Conservation (phyloP, 78 protist genomes). For the Cavenderia fasciculata region DNA sequence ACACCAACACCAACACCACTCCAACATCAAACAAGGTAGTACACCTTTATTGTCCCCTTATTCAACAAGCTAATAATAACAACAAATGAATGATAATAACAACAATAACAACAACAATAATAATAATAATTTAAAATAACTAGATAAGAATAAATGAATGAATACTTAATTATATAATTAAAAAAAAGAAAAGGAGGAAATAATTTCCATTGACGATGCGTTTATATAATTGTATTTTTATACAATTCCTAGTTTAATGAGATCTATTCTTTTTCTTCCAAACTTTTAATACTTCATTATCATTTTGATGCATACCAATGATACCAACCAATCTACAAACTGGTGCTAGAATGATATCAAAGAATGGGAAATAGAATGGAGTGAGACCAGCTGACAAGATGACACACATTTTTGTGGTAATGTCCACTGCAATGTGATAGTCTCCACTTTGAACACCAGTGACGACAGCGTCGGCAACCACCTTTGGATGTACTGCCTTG, state of each 20-base stretch:
- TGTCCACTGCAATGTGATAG: constrained; percentile 57
- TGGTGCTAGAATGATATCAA: constrained; percentile 48
- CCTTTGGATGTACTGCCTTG: constrained; percentile 33
- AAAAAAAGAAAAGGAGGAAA: too few species aligned
- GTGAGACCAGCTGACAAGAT: constrained; percentile 53
- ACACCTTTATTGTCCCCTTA: too few species aligned
- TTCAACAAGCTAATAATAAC: too few species aligned
- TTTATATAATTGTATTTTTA: too few species aligned
- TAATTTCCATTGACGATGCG: too few species aligned
- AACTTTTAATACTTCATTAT: constrained; percentile 23
- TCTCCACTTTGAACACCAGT: constrained; percentile 40
- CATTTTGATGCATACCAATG: constrained; percentile 62
- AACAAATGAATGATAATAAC: too few species aligned
- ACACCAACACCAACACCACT: too few species aligned
- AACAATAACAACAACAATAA: too few species aligned
- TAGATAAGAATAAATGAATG: too few species aligned
- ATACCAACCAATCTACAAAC: constrained; percentile 30
- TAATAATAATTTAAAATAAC: too few species aligned
- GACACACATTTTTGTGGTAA: constrained; percentile 33
- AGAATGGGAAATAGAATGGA: constrained; percentile 56
- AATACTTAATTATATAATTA: too few species aligned
- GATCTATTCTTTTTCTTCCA: constrained; percentile 38
- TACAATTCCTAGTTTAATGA: neutral
- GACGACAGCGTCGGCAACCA: constrained; percentile 18
- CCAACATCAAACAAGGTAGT: too few species aligned